Percentiles rank a stretch among this genome's conserved stretches.
Conservation (phyloP, 495 filamentous ascomycete genomes). For the Hypoxylon crocopeplum region DNA sequence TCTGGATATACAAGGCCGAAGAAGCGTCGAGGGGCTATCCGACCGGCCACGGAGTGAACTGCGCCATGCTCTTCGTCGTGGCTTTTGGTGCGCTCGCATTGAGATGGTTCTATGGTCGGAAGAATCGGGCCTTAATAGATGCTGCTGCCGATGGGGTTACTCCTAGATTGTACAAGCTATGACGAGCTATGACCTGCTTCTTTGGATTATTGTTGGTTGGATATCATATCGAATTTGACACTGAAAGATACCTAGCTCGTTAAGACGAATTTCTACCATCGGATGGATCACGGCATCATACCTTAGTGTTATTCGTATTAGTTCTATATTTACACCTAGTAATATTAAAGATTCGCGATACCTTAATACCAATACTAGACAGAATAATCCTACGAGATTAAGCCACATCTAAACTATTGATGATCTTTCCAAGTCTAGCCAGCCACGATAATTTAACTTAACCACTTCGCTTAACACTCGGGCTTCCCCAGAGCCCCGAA, state of each 20-base stretch:
- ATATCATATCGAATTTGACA: too few relatives aligned
- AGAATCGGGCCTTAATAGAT: constrained; percentile 45
- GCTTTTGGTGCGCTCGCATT: constrained; percentile 44
- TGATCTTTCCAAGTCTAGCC: constrained; percentile 6
- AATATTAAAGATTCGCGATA: too few relatives aligned
- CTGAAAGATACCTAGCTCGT: too few relatives aligned
- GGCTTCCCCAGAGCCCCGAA: constrained; percentile 12
- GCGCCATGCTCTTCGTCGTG: constrained; percentile 55
- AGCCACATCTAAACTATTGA: constrained; percentile 7
- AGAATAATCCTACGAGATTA: too few relatives aligned
- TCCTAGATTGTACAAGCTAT: constrained; percentile 39
- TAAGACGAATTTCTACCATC: too few relatives aligned
- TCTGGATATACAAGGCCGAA: constrained; percentile 75
- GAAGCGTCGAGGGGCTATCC: constrained; percentile 69
- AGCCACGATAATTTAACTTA: not conserved
- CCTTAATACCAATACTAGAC: too few relatives aligned
- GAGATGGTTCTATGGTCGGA: constrained; percentile 48
- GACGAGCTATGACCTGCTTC: too few relatives aligned
- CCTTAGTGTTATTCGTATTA: too few relatives aligned
- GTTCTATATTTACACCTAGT: too few relatives aligned
- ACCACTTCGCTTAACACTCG: not conserved
- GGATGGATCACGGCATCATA: too few relatives aligned
- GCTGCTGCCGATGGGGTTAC: constrained; percentile 30
- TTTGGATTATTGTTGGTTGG: not conserved
- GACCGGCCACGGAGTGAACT: constrained; percentile 66